A percentile compares a stretch with the other conserved stretches of the same genome.
phyloP scores from a whole-genome alignment of 176 grass and related monocot genomes.

The Triticum monococcum region DNA sequence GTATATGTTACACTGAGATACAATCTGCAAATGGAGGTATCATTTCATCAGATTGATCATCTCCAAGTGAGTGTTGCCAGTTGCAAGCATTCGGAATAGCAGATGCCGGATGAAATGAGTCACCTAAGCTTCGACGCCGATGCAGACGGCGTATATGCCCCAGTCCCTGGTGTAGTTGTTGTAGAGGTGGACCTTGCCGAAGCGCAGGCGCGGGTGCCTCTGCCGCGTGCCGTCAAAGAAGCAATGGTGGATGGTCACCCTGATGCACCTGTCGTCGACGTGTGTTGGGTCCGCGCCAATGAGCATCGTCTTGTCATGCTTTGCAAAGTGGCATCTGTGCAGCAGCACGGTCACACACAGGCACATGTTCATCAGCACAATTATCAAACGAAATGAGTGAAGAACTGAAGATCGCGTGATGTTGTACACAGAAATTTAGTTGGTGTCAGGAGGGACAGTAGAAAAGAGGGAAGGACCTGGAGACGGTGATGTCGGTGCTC shows the following conservation, averaged over 20 bases:
- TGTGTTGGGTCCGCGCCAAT: conserved; percentile 67
- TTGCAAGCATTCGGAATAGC: background rate
- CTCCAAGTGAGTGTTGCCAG: background rate
- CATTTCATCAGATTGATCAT: background rate
- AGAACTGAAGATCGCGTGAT: background rate
- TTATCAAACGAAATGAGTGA: background rate
- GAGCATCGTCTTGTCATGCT: conserved; percentile 84
- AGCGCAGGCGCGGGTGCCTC: conserved; percentile 74
- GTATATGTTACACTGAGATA: conserved; percentile 93
- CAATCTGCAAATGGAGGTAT: conserved; percentile 40
- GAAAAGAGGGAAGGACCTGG: conserved; percentile 3
- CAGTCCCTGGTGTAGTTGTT: conserved; percentile 83
- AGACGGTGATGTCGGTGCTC: conserved; percentile 82
- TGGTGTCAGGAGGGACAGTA: background rate
- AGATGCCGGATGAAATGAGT: too few relatives aligned
- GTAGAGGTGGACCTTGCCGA: conserved; percentile 87
- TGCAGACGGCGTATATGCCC: conserved; percentile 73
- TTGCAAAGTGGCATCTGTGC: conserved; percentile 45
- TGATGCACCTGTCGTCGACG: conserved; percentile 61
- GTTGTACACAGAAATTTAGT: background rate
- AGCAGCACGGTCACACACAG: background rate
- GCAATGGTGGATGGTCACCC: conserved; percentile 82
- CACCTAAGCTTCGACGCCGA: conserved; percentile 66
- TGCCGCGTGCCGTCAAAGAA: conserved; percentile 85
- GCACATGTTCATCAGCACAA: too few relatives aligned